phyloP scores from a whole-genome alignment of 495 filamentous ascomycete genomes.

The Penicillium nucicola region DNA sequence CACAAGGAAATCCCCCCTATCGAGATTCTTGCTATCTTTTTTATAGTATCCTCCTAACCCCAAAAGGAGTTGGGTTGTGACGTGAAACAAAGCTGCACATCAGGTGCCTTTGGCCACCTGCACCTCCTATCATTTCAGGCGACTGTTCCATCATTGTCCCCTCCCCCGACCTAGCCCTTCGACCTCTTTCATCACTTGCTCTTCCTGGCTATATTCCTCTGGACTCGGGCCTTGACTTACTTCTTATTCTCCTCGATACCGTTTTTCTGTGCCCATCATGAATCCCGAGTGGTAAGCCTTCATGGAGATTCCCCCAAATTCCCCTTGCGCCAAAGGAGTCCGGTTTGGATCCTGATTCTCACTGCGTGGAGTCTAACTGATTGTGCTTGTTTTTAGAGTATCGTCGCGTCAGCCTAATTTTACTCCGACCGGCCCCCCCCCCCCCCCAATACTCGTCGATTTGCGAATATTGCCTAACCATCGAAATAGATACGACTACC shows the following conservation, averaged over 20 bases:
- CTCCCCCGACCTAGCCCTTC: slow-evolving; percentile 6
- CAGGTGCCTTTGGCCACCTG: slow-evolving; percentile 29
- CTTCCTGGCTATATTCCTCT: background rate
- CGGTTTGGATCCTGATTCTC: background rate
- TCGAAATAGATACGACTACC: slow-evolving; percentile 89
- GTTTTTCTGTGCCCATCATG: slow-evolving; percentile 54
- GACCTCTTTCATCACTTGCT: slow-evolving; percentile 2
- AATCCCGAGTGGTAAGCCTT: slow-evolving; percentile 89
- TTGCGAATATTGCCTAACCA: slow-evolving; percentile 24
- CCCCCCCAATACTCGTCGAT: slow-evolving; percentile 10
- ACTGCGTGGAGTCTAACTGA: slow-evolving; percentile 2
- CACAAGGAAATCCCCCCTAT: no score
- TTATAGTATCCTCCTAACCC: background rate
- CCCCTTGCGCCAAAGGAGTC: slow-evolving; percentile 5
- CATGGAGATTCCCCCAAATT: slow-evolving; percentile 2
- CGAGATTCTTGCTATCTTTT: no score
- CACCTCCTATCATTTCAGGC: slow-evolving; percentile 39
- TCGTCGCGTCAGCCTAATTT: background rate
- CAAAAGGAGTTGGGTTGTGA: slow-evolving; percentile 13
- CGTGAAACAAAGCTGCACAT: slow-evolving; percentile 33
- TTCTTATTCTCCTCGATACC: background rate
- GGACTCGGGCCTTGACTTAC: background rate
- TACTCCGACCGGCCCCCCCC: slow-evolving; percentile 3
- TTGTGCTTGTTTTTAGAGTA: slow-evolving; percentile 21
- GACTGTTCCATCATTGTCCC: slow-evolving; percentile 15